These are phyloP conservation scores for Aspergillus pseudotamarii DNA, from an alignment of 2,329 filamentous ascomycete genomes.

Conservation along the genomic window DNA sequence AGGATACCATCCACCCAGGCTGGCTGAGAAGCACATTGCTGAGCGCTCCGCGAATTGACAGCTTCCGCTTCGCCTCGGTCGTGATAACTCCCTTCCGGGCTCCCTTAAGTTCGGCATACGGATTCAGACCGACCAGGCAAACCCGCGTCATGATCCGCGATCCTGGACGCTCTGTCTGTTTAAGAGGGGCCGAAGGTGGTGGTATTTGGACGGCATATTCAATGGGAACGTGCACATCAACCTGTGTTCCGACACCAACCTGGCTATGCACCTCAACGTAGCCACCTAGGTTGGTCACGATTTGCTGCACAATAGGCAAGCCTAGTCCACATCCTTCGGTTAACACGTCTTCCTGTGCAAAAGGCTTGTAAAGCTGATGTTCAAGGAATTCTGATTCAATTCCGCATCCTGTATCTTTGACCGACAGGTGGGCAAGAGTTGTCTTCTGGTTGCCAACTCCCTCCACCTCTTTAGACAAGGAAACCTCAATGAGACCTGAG, in stretches of 20 bases:
- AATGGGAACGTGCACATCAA: constrained; percentile 33
- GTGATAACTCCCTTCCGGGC: constrained; percentile 25
- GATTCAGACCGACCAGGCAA: constrained; percentile 32
- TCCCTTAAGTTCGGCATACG: constrained; percentile 25
- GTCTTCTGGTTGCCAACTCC: constrained; percentile 14
- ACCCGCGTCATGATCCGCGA: constrained; percentile 21
- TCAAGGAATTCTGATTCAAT: constrained; percentile 62
- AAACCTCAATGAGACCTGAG: constrained; percentile 36
- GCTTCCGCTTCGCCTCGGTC: constrained; percentile 31
- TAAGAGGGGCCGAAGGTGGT: background rate
- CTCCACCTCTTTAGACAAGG: constrained; percentile 21
- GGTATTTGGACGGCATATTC: constrained; percentile 6
- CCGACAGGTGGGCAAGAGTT: constrained; percentile 39
- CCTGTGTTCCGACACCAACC: constrained; percentile 30
- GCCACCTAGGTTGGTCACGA: constrained; percentile 61
- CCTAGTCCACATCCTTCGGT: constrained; percentile 65
- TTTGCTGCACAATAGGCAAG: constrained; percentile 61
- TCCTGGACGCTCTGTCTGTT: background rate
- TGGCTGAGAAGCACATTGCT: constrained; percentile 27
- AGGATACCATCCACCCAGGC: constrained; percentile 28
- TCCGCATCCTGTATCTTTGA: constrained; percentile 65
- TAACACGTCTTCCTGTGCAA: constrained; percentile 63
- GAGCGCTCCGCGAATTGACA: constrained; percentile 30
- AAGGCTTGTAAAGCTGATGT: constrained; percentile 62
- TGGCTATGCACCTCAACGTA: constrained; percentile 56